phyloP scores from a whole-genome alignment of 2,329 filamentous ascomycete species.

The Diaporthe citrichinensis region DNA sequence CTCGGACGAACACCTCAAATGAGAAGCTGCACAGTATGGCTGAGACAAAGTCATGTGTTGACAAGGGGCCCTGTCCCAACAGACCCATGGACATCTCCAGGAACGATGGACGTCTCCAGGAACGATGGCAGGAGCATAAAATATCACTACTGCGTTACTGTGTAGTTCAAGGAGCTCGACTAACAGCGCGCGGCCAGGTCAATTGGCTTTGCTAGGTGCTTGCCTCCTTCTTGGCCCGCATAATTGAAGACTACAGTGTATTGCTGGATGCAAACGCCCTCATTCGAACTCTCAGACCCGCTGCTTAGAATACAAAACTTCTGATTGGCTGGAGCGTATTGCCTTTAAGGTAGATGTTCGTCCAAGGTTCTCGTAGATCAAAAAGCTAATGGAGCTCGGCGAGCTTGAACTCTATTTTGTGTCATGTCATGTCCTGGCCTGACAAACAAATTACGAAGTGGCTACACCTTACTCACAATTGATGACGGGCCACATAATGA shows the following conservation, averaged over 20 bases:
- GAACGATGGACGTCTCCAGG: background rate
- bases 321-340: slow-evolving; percentile 21
- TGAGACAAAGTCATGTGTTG: background rate
- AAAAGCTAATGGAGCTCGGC: background rate
- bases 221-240: background rate
- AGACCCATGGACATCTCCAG: background rate
- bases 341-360: slow-evolving; percentile 11
- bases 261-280: background rate
- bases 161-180: background rate
- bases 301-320: slow-evolving; percentile 22
- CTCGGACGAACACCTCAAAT: slow-evolving; percentile 24
- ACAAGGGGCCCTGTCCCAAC: background rate
- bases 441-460: slow-evolving; percentile 12
- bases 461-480: background rate
- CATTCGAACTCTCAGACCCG: background rate
- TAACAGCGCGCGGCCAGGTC: too few species aligned
- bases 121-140: background rate
- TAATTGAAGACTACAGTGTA: background rate
- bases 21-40: background rate
- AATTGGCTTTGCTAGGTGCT: background rate
- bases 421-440: slow-evolving; percentile 18
- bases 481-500: background rate
- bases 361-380: slow-evolving; percentile 29
- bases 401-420: background rate
- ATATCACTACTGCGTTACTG: background rate